Evolutionary conservation across 306 rosid species (phyloP).

Genomic region (Castanea sativa): DNA sequence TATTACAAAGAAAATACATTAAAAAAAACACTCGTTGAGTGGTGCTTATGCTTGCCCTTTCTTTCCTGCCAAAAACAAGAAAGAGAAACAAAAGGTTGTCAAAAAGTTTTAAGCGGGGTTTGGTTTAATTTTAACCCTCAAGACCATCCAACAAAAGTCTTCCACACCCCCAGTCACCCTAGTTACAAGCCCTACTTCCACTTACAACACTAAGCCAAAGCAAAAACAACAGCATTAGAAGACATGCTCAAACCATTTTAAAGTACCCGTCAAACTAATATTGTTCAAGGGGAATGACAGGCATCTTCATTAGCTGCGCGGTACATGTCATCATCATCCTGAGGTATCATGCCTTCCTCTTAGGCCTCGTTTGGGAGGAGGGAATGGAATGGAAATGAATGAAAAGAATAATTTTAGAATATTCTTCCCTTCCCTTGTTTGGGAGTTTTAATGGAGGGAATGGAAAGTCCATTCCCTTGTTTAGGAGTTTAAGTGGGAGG

Average conservation of each 20-base stretch:
- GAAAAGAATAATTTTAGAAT: too few species aligned
- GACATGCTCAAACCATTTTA: neutral
- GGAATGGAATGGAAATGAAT: too few species aligned
- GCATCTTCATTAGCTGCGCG: constrained; percentile 14
- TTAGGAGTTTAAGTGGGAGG: too few species aligned
- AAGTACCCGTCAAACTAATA: neutral
- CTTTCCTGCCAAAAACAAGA: constrained; percentile 7
- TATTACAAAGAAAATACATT: constrained; percentile 23
- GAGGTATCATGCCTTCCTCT: constrained; percentile 71
- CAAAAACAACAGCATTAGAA: neutral
- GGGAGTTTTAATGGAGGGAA: too few species aligned
- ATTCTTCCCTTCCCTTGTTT: too few species aligned
- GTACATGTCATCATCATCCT: constrained; percentile 27
- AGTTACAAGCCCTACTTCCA: constrained; percentile 30
- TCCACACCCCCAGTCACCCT: constrained; percentile 27
- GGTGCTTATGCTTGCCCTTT: constrained; percentile 10
- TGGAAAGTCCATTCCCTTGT: too few species aligned
- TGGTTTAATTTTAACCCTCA: constrained; percentile 11
- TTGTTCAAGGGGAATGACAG: neutral
- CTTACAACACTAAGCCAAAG: constrained; percentile 25
- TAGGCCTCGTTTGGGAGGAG: too few species aligned
- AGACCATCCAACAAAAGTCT: constrained; percentile 28
- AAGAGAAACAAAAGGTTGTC: neutral
- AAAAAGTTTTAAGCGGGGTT: neutral
- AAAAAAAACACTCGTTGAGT: neutral